Evolutionary conservation across 345 rosid genomes (phyloP), one percentile per base, ranked within the genome.

Genomic region (Sisymbrium altissimum): DNA sequence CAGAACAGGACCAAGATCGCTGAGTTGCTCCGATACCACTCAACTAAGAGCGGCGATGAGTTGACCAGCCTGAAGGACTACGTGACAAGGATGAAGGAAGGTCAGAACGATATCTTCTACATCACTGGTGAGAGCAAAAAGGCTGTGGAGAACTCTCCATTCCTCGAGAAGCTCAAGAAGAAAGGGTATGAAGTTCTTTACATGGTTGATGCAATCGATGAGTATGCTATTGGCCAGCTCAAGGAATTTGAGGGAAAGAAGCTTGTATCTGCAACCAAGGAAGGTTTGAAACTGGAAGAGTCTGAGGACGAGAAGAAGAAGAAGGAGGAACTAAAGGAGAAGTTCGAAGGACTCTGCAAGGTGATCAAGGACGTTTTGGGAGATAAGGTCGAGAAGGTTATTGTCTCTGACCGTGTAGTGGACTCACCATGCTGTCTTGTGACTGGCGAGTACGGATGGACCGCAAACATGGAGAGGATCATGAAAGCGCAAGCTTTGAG

Each of bases 51-150:
- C 5, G 96, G 98, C 12, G 96, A 90, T 39, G 95, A 88, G 68
- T 7, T 92, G 87, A 92, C 98, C 1, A 88, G 96, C 76, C 79
- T 92, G 66, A 92, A 92, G 82, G 96, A 92, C 58, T 90, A 92
- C 27, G 98, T 92, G 73, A 92, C 98, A 39, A 86, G 98, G 61
- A 90, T 92, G 98, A 90, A 92, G 86, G 96, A 92, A 67, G 96
- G 96, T 1, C 95, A 92, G 80, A 80, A 12, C 7, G 98, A 88
- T 41, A 89, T 92, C 68, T 89, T 73, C 76, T 89, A 89, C 84
- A 89, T 92, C 76, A 92, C 96, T 0, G 98, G 98, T 19, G 98
- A 92, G 81, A 89, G 98, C 80, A 92, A 88, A 72, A 92, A 92
- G 82, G 92, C 96, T 13, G 96, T 89, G 0, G 98, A 92, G 85